phyloP scores from a whole-genome alignment of 345 rosid species.

The Limnanthes douglasii region DNA sequence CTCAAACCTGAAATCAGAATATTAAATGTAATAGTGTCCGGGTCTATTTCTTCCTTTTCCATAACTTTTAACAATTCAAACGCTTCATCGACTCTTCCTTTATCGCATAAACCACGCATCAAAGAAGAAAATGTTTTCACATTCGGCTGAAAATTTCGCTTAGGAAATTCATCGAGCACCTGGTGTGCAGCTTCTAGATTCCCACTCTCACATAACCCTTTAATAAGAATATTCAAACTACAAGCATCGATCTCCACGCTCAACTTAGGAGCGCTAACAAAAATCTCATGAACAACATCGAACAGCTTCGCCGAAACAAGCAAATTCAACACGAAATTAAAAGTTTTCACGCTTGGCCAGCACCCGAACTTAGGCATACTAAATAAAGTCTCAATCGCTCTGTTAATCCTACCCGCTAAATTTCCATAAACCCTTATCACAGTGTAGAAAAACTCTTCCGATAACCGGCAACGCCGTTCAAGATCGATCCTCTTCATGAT shows the following conservation, averaged over 20 bases:
- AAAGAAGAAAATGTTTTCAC: constrained; percentile 64
- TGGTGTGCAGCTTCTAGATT: constrained; percentile 44
- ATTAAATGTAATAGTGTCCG: constrained; percentile 60
- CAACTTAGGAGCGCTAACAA: constrained; percentile 36
- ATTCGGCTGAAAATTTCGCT: constrained; percentile 49
- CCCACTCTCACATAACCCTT: constrained; percentile 65
- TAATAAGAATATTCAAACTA: constrained; percentile 66
- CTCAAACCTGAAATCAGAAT: constrained; percentile 80
- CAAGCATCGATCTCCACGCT: constrained; percentile 81
- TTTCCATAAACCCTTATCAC: constrained; percentile 61
- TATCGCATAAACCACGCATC: constrained; percentile 50
- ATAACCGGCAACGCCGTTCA: constrained; percentile 34
- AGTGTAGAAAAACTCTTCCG: constrained; percentile 61
- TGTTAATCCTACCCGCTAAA: constrained; percentile 39
- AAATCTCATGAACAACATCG: constrained; percentile 44
- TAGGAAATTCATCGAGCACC: constrained; percentile 93
- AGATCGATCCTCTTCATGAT: constrained; percentile 28
- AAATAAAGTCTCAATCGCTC: constrained; percentile 44
- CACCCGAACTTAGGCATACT: constrained; percentile 58
- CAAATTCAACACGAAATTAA: constrained; percentile 56
- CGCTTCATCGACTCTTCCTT: constrained; percentile 48
- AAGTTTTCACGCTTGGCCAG: constrained; percentile 61
- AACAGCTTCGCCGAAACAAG: constrained; percentile 57
- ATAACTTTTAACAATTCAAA: constrained; percentile 44
- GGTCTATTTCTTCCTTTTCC: constrained; percentile 56